phyloP scores from a whole-genome alignment of 2,329 filamentous ascomycete genomes.

The Claviceps citrina region DNA sequence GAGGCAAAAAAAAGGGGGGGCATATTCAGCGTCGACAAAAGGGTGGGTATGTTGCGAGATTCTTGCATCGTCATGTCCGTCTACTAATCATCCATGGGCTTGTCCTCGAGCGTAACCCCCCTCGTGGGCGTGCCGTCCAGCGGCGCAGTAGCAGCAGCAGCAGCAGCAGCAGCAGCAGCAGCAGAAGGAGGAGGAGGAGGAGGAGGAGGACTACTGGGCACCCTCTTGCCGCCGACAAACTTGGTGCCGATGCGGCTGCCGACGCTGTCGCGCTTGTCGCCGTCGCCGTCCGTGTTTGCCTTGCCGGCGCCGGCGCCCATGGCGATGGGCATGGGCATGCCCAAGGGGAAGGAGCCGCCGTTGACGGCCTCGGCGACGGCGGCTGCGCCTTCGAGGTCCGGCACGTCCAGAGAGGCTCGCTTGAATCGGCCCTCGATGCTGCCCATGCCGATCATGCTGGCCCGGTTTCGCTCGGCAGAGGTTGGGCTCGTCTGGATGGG shows the following conservation, averaged over 20 bases:
- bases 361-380: constrained; percentile 27
- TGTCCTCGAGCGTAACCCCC: constrained; percentile 37
- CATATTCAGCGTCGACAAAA: background rate
- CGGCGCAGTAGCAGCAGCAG: too few relatives aligned
- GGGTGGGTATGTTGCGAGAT: background rate
- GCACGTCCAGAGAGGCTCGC: constrained; percentile 68
- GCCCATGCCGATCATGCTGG: constrained; percentile 31
- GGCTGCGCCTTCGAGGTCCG: constrained; percentile 38
- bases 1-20: background rate
- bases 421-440: constrained; percentile 30
- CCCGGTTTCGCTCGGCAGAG: constrained; percentile 33
- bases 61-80: background rate
- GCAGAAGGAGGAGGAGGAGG: too few relatives aligned
- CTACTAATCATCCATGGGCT: constrained; percentile 34
- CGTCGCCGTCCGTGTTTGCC: constrained; percentile 11
- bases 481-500: constrained; percentile 59
- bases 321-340: too few relatives aligned
- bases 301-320: too few relatives aligned
- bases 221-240: constrained; percentile 36
- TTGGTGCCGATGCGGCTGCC: constrained; percentile 29
- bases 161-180: too few relatives aligned
- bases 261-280: constrained; percentile 51
- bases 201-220: constrained; percentile 17
- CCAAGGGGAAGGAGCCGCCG: too few relatives aligned
- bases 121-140: constrained; percentile 17